Base-by-base conservation (phyloP, 1,284 basidiomycete genomes). In the Apiotrichum veenhuisii region DNA sequence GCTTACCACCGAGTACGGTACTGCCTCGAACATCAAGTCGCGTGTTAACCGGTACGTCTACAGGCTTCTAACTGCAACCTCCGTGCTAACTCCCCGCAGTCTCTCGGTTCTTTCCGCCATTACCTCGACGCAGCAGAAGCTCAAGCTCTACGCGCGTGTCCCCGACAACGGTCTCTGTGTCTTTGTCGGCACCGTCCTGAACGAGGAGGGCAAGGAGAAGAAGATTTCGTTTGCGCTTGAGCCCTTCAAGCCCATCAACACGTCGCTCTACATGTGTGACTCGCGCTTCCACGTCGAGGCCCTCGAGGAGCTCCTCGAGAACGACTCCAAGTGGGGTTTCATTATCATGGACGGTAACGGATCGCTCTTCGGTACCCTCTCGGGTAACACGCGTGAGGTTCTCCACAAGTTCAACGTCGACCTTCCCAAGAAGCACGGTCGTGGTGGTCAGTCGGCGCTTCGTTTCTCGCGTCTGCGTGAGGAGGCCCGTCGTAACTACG, bases 231-330 rank as follows among this genome's bases (percentile, higher is more conserved):
- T 98, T 70, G 94, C 96, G 77, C 95, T 99, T 65, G 94, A 97
- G 75, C 95, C 95, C 17, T 89, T 92, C 76, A 92, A 97, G 77
- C 94, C 96, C 40, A 97, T 98, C 82, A 98, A 98, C 79, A 98
- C 95, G 87, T 92, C 93, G 20, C 85, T 99, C 48, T 99, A 99
- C 80, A 88, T 98, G 52, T 99, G 96, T 75, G 96, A 98, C 83
- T 97, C 96, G 82, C 96, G 98, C 77, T 99, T 99, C 82, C 95
- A 98, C 81, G 98, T 96, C 5, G 96, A 98, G 74, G 93, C 94
- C 0, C 84, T 98, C 36, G 89, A 91, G 49, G 96, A 98, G 75
- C 85, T 99, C 50, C 84, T 99, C 66, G 96, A 98, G 79, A 93
- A 90, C 33, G 96, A 99, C 77, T 90, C 92, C 65, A 91, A 91